Evolutionary conservation across 352 stramenopile species (phyloP).

Genomic region (Hyaloperonospora arabidopsidis): DNA sequence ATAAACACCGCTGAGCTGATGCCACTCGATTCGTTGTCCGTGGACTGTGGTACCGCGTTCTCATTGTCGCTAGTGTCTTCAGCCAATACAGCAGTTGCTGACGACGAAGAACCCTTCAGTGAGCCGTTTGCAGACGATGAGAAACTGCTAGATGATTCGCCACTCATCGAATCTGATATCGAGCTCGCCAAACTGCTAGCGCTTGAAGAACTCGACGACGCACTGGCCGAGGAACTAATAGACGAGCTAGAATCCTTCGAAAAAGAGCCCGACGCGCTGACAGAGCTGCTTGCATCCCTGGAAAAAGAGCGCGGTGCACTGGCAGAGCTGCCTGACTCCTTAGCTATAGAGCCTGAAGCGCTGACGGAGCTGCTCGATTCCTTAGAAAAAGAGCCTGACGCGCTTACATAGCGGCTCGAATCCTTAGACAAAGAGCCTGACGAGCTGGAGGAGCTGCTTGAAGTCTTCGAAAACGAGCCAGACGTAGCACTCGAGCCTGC

Average conservation of each 20-base stretch:
- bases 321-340: conserved; percentile 1
- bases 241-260: conserved; percentile 2
- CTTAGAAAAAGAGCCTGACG: not conserved
- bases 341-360: not conserved
- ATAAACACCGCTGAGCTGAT: conserved; percentile 58
- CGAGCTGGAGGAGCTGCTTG: not conserved
- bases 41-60: conserved; percentile 11
- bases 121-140: conserved; percentile 19
- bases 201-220: conserved; percentile 11
- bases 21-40: conserved; percentile 21
- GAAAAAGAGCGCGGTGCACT: conserved; percentile 4
- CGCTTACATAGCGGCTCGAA: not conserved
- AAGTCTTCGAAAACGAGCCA: not conserved
- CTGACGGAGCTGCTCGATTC: not conserved
- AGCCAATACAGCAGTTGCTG: conserved; percentile 4
- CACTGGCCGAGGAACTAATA: not conserved
- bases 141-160: conserved; percentile 7
- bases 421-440: not conserved
- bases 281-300: not conserved
- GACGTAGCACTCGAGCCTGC: not conserved
- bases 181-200: conserved; percentile 11
- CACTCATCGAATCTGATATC: conserved; percentile 7
- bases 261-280: not conserved
- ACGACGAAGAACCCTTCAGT: conserved; percentile 1
- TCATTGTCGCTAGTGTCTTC: conserved; percentile 13